A percentile compares a stretch with the other conserved stretches of the same genome.
Conservation (phyloP, 2,329 filamentous ascomycete genomes). For the Fusarium sp. region DNA sequence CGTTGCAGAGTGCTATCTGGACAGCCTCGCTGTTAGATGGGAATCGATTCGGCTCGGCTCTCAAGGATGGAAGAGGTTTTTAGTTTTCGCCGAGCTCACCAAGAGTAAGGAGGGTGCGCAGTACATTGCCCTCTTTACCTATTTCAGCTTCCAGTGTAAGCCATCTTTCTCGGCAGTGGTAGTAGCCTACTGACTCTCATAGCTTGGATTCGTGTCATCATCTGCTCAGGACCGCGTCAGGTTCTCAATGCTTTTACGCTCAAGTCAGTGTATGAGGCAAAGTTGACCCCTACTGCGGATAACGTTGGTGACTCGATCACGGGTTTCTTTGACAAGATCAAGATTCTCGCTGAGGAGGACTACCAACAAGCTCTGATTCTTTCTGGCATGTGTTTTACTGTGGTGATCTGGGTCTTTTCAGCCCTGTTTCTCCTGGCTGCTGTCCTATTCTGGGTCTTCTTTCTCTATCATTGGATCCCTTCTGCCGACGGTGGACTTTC, state of each 20-base stretch:
- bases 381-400: slow-evolving; percentile 91
- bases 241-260: slow-evolving; percentile 91
- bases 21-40: slow-evolving; percentile 85
- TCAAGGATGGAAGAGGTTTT: slow-evolving; percentile 86
- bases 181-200: slow-evolving; percentile 25
- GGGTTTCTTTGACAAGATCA: slow-evolving; percentile 87
- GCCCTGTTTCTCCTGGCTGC: slow-evolving; percentile 81
- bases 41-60: slow-evolving; percentile 83
- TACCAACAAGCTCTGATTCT: slow-evolving; percentile 85
- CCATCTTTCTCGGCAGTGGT: background rate
- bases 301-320: slow-evolving; percentile 72
- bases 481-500: slow-evolving; percentile 82
- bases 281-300: slow-evolving; percentile 69
- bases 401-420: slow-evolving; percentile 89
- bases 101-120: slow-evolving; percentile 92
- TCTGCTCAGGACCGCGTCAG: slow-evolving; percentile 93
- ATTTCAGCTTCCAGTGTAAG: slow-evolving; percentile 79
- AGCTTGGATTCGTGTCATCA: slow-evolving; percentile 89
- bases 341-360: slow-evolving; percentile 77
- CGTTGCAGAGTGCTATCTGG: slow-evolving; percentile 91
- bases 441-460: slow-evolving; percentile 83
- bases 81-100: slow-evolving; percentile 92
- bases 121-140: slow-evolving; percentile 91
- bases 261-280: slow-evolving; percentile 82
- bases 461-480: slow-evolving; percentile 93